Evolutionary conservation across 176 grass and related monocot genomes (phyloP).

Genomic region (Phoenix dactylifera): DNA sequence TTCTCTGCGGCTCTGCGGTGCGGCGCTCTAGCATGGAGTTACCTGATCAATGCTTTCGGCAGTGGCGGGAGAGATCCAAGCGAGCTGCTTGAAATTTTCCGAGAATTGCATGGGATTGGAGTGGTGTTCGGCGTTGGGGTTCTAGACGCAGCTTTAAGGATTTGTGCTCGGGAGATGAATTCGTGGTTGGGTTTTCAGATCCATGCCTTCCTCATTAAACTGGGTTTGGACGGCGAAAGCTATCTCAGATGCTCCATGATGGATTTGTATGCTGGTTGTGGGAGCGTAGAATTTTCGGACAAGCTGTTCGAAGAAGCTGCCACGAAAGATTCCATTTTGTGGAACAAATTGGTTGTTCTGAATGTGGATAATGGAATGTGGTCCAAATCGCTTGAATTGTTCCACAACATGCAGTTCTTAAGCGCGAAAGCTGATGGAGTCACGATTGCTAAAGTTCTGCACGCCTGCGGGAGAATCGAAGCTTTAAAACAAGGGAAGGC

Average conservation of each 20-base stretch:
- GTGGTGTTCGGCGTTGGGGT: slow-evolving; percentile 33
- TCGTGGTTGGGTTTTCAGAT: slow-evolving; percentile 42
- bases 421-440: slow-evolving; percentile 48
- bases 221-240: slow-evolving; percentile 35
- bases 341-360: slow-evolving; percentile 68
- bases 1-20: slow-evolving; percentile 19
- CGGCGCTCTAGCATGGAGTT: slow-evolving; percentile 19
- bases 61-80: neutral
- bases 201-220: slow-evolving; percentile 38
- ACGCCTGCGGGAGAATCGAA: slow-evolving; percentile 51
- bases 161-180: slow-evolving; percentile 31
- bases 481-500: slow-evolving; percentile 34
- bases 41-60: slow-evolving; percentile 7
- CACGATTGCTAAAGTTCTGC: slow-evolving; percentile 54
- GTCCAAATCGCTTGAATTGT: slow-evolving; percentile 36
- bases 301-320: slow-evolving; percentile 35
- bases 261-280: slow-evolving; percentile 49
- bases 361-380: slow-evolving; percentile 44
- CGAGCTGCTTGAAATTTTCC: slow-evolving; percentile 12
- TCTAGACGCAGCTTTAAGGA: slow-evolving; percentile 33
- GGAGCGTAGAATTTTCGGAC: slow-evolving; percentile 19
- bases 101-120: slow-evolving; percentile 25
- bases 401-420: slow-evolving; percentile 44
- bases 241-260: slow-evolving; percentile 55
- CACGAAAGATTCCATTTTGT: slow-evolving; percentile 41